A percentile compares a stretch with the other conserved stretches of the same genome.
These are phyloP conservation scores for Chondrostereum purpureum DNA, from an alignment of 1,284 basidiomycete species.

Conservation along the genomic window DNA sequence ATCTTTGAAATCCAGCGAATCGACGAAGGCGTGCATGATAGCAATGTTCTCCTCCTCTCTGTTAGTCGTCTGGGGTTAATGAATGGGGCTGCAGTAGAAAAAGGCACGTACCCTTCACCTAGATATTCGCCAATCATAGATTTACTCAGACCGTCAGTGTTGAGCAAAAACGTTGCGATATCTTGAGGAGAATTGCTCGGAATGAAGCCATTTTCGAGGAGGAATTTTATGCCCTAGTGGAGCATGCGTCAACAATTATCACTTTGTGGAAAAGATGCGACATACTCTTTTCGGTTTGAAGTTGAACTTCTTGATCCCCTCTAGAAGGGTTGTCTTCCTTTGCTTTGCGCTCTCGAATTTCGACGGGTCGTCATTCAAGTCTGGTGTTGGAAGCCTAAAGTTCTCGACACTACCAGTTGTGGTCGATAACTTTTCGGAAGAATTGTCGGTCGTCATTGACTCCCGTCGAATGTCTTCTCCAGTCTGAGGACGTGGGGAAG, in stretches of 20 bases:
- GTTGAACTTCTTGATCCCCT: constrained; percentile 98
- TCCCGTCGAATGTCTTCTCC: constrained; percentile 49
- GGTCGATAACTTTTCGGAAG: constrained; percentile 42
- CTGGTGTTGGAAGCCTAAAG: constrained; percentile 66
- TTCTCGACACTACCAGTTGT: constrained; percentile 41
- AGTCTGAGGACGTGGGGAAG: constrained; percentile 35
- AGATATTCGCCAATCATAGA: constrained; percentile 97
- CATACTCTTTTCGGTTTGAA: constrained; percentile 89
- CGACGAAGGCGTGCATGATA: constrained; percentile 95
- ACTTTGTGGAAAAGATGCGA: neutral
- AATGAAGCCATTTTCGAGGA: constrained; percentile 89
- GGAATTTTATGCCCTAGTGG: constrained; percentile 78
- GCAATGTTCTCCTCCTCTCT: constrained; percentile 85
- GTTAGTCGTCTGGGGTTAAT: constrained; percentile 13
- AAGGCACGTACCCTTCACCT: constrained; percentile 77
- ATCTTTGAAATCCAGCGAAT: constrained; percentile 80
- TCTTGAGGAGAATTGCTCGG: constrained; percentile 68
- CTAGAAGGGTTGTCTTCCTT: constrained; percentile 91
- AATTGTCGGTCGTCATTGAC: constrained; percentile 46
- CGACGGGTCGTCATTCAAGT: constrained; percentile 80
- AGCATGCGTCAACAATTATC: no score
- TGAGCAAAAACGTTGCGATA: constrained; percentile 83
- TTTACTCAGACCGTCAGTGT: constrained; percentile 93
- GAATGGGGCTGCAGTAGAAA: neutral
- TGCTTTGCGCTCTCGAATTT: constrained; percentile 96